Conservation (phyloP, 352 stramenopile species). For the Phytopythium aichiense region DNA sequence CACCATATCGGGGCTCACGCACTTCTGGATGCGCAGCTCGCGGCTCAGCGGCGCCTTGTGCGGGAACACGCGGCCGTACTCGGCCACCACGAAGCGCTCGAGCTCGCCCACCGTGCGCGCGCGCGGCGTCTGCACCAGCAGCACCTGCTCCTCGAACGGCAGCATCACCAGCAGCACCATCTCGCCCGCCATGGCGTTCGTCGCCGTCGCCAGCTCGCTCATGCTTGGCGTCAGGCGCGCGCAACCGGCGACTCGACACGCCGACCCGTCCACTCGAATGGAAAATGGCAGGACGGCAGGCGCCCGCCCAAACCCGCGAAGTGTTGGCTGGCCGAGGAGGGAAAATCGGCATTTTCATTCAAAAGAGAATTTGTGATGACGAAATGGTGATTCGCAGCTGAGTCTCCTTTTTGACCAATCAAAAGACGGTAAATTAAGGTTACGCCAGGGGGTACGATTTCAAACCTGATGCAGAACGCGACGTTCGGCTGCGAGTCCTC, state of each 20-base stretch:
- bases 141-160: constrained; percentile 49
- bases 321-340: neutral
- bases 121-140: constrained; percentile 58
- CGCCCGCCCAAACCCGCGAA: neutral
- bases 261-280: too few species aligned
- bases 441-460: too few species aligned
- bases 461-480: too few species aligned
- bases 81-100: constrained; percentile 54
- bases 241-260: too few species aligned
- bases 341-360: too few species aligned
- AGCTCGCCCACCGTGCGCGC: constrained; percentile 48
- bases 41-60: constrained; percentile 33
- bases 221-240: neutral
- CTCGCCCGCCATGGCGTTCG: constrained; percentile 30
- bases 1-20: constrained; percentile 47
- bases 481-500: too few species aligned
- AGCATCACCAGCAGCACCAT: constrained; percentile 75
- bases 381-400: too few species aligned
- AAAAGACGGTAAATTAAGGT: too few species aligned
- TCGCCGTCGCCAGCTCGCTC: constrained; percentile 16
- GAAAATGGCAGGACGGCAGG: too few species aligned
- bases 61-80: constrained; percentile 65
- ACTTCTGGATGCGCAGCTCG: constrained; percentile 71
- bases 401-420: too few species aligned
- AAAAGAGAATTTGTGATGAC: too few species aligned